phyloP scores from a whole-genome alignment of 768 basidiomycete species.

The Chalciporus piperatus region DNA sequence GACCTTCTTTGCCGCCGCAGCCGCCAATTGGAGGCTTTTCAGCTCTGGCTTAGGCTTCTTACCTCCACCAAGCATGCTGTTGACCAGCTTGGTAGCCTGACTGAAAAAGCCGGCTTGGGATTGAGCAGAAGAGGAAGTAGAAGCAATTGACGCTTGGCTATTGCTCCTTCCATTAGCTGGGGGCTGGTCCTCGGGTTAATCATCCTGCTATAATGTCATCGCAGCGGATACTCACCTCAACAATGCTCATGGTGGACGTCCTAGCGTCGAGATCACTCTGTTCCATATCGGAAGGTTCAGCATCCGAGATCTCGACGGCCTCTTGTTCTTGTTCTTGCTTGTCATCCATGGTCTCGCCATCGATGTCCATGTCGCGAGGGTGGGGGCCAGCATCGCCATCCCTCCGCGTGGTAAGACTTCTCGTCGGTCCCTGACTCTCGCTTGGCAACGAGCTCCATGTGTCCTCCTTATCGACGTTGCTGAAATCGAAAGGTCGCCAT shows the following conservation, averaged over 20 bases:
- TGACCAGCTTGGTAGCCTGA: slow-evolving; percentile 68
- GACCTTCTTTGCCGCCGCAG: slow-evolving; percentile 86
- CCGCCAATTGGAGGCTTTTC: slow-evolving; percentile 80
- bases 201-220: slow-evolving; percentile 1
- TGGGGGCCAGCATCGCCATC: neutral
- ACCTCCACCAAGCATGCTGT: slow-evolving; percentile 59
- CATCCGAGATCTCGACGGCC: slow-evolving; percentile 34
- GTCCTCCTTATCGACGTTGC: slow-evolving; percentile 59
- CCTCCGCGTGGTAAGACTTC: slow-evolving; percentile 18
- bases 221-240: slow-evolving; percentile 39
- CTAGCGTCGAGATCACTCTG: slow-evolving; percentile 35
- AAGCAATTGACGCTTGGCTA: slow-evolving; percentile 56
- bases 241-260: slow-evolving; percentile 37
- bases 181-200: slow-evolving; percentile 14
- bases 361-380: slow-evolving; percentile 9
- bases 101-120: slow-evolving; percentile 62
- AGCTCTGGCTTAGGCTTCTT: slow-evolving; percentile 77
- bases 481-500: slow-evolving; percentile 60
- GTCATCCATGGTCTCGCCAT: slow-evolving; percentile 11
- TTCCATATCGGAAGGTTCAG: slow-evolving; percentile 32
- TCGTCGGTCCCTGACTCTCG: slow-evolving; percentile 44
- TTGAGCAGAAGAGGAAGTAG: slow-evolving; percentile 35
- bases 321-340: slow-evolving; percentile 12
- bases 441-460: slow-evolving; percentile 75
- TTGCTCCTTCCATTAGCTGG: slow-evolving; percentile 38